These are phyloP conservation scores for Diospyros lotus DNA, from an alignment of 148 eudicot genomes.

Conservation along the genomic window DNA sequence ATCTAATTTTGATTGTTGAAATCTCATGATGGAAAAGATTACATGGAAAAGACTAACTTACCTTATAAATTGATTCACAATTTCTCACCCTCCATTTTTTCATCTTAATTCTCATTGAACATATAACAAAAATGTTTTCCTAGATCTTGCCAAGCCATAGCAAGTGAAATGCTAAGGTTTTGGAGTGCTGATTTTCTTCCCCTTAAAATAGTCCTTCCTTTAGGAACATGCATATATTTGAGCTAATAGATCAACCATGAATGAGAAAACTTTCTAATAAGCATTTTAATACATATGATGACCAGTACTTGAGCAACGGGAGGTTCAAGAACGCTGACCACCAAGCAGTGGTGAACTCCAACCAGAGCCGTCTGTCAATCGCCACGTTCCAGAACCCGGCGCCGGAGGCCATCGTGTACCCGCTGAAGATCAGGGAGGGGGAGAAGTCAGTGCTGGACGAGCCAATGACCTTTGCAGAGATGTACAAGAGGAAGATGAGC, in stretches of 20 bases:
- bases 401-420: slow-evolving; percentile 70
- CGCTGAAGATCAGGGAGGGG: slow-evolving; percentile 67
- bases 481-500: slow-evolving; percentile 66
- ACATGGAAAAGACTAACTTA: too few relatives aligned
- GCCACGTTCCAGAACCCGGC: slow-evolving; percentile 97
- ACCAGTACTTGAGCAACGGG: slow-evolving; percentile 86
- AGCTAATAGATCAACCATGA: neutral
- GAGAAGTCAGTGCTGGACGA: slow-evolving; percentile 70
- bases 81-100: too few relatives aligned
- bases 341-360: slow-evolving; percentile 91
- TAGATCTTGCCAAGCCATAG: too few relatives aligned
- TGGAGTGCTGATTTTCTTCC: too few relatives aligned
- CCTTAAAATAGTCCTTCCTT: too few relatives aligned
- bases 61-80: too few relatives aligned
- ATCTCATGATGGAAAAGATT: too few relatives aligned
- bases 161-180: too few relatives aligned
- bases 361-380: slow-evolving; percentile 62
- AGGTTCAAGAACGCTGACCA: slow-evolving; percentile 96
- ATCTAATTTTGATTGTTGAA: too few relatives aligned
- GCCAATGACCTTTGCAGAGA: slow-evolving; percentile 68
- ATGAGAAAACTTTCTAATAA: neutral
- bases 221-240: neutral
- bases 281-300: neutral
- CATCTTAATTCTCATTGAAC: too few relatives aligned
- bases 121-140: too few relatives aligned